Conservation (phyloP, 306 rosid genomes). For the Gleditsia sinensis region DNA sequence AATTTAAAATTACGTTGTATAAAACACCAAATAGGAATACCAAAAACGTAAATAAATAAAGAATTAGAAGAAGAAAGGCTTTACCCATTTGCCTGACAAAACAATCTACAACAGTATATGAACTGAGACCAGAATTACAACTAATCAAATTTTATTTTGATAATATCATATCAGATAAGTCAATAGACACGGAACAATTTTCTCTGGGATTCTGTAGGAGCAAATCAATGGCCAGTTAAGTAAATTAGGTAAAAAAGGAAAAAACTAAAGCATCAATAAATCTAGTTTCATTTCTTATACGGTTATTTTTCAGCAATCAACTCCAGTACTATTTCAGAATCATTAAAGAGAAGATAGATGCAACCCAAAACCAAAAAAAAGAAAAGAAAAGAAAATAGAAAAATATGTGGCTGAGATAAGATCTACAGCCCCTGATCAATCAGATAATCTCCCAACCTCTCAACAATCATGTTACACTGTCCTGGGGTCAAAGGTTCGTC, state of each 20-base stretch:
- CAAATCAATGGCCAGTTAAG: neutral
- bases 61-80: neutral
- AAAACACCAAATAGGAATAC: too few species aligned
- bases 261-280: neutral
- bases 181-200: neutral
- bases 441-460: conserved; percentile 65
- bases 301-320: neutral
- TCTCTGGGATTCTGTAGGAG: neutral
- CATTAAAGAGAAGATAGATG: neutral
- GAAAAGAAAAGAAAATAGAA: too few species aligned
- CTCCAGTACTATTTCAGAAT: neutral
- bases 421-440: conserved; percentile 47
- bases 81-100: neutral
- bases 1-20: too few species aligned
- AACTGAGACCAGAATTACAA: neutral
- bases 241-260: neutral
- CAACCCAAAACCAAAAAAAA: conserved; percentile 19
- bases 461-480: conserved; percentile 57
- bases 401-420: conserved; percentile 10
- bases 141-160: neutral
- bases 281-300: neutral
- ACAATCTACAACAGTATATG: neutral
- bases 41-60: neutral
- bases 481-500: conserved; percentile 56
- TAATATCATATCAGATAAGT: neutral